Conservation (phyloP, 169 alveolate species). For the Babesia caballi region DNA sequence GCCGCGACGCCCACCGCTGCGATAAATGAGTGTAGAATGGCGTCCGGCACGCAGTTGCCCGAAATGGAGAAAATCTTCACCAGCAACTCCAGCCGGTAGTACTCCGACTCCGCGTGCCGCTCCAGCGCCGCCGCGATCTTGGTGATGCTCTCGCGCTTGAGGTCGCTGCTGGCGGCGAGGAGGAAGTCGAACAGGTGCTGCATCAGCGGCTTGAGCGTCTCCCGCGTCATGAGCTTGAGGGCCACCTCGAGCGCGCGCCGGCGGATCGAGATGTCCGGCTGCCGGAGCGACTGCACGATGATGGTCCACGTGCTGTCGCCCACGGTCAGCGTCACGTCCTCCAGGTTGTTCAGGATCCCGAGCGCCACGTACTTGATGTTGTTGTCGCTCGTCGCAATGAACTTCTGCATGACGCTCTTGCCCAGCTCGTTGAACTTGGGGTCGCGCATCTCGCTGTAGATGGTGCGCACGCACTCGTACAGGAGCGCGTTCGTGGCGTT, state of each 20-base stretch:
- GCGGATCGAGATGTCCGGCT: slow-evolving; percentile 93
- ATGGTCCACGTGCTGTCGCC: slow-evolving; percentile 71
- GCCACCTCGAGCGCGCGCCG: slow-evolving; percentile 95
- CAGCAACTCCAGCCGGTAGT: slow-evolving; percentile 84
- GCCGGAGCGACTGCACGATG: slow-evolving; percentile 86
- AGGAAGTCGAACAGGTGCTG: slow-evolving; percentile 89
- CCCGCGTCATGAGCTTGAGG: slow-evolving; percentile 88
- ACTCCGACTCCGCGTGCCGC: slow-evolving; percentile 83
- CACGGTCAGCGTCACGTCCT: slow-evolving; percentile 83
- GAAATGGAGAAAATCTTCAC: slow-evolving; percentile 89
- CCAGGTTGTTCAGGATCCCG: slow-evolving; percentile 87
- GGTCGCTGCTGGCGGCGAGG: slow-evolving; percentile 85
- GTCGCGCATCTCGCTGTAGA: slow-evolving; percentile 87
- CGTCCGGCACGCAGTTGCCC: slow-evolving; percentile 81
- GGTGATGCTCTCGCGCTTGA: slow-evolving; percentile 86
- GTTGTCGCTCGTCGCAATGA: slow-evolving; percentile 90
- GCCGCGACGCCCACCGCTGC: slow-evolving; percentile 75
- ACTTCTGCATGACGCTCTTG: slow-evolving; percentile 91
- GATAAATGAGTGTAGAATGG: slow-evolving; percentile 74
- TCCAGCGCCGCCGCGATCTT: slow-evolving; percentile 82
- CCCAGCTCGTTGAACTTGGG: slow-evolving; percentile 74
- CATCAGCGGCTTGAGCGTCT: slow-evolving; percentile 87
- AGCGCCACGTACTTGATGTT: slow-evolving; percentile 87
- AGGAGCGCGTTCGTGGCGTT: slow-evolving; percentile 96
- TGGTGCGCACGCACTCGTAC: slow-evolving; percentile 96